phyloP scores from a whole-genome alignment of 345 rosid genomes.

The Turritis glabra region DNA sequence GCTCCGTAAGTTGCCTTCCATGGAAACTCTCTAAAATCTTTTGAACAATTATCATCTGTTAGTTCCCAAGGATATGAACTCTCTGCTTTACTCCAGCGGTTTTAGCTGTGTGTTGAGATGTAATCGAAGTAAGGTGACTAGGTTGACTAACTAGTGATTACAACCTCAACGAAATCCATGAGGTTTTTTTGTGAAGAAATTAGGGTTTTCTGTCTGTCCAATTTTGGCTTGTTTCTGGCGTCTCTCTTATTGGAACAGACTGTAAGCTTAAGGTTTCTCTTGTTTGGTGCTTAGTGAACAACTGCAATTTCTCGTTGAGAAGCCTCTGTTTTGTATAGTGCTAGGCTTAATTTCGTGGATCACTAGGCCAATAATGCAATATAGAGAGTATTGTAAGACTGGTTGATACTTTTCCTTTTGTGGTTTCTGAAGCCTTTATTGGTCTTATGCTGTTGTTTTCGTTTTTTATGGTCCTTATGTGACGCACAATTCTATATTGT shows the following conservation, averaged over 20 bases:
- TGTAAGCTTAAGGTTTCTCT: conserved; percentile 2
- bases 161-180: too few species aligned
- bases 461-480: not conserved
- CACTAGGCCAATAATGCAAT: not conserved
- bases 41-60: not conserved
- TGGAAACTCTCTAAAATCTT: not conserved
- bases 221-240: not conserved
- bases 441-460: not conserved
- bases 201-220: not conserved
- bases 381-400: not conserved
- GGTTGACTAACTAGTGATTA: not conserved
- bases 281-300: not conserved
- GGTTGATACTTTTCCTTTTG: not conserved
- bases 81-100: not conserved
- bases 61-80: not conserved
- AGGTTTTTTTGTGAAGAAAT: too few species aligned
- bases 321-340: not conserved
- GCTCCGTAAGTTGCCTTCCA: conserved; percentile 4
- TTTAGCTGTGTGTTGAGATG: not conserved
- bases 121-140: too few species aligned
- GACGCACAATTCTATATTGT: too few species aligned
- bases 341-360: not conserved
- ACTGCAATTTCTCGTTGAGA: not conserved
- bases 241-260: not conserved
- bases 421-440: not conserved